phyloP scores from a whole-genome alignment of 176 grass and related monocot species.

The Aechmea fasciata region DNA sequence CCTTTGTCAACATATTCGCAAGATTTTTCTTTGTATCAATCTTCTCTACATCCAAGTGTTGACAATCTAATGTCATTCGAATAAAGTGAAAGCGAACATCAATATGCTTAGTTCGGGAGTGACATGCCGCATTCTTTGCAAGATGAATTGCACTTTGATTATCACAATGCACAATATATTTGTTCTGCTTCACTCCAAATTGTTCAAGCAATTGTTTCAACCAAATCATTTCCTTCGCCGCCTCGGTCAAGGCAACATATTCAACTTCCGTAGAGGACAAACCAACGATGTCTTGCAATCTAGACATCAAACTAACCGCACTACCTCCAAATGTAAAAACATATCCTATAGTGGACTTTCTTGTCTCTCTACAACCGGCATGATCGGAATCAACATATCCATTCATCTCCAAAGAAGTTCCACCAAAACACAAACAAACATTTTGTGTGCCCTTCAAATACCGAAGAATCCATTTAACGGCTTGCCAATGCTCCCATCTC shows the following conservation, averaged over 20 bases:
- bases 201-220: background rate
- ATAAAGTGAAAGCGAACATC: no score
- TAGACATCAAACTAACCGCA: background rate
- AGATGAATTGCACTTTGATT: background rate
- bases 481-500: background rate
- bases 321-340: no score
- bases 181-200: background rate
- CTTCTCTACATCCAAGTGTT: background rate
- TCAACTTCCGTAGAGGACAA: background rate
- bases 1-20: no score
- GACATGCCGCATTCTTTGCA: no score
- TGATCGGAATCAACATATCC: background rate
- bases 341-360: no score
- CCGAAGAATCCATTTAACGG: background rate
- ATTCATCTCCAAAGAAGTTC: background rate
- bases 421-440: background rate
- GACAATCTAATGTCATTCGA: no score
- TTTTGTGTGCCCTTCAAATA: background rate
- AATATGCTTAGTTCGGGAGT: no score
- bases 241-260: background rate
- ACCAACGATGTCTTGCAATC: background rate
- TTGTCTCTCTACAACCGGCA: no score
- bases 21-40: no score
- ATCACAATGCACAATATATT: background rate
- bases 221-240: background rate